These are phyloP conservation scores for Eucalyptus marginata DNA, from an alignment of 345 rosid genomes.

Conservation along the genomic window DNA sequence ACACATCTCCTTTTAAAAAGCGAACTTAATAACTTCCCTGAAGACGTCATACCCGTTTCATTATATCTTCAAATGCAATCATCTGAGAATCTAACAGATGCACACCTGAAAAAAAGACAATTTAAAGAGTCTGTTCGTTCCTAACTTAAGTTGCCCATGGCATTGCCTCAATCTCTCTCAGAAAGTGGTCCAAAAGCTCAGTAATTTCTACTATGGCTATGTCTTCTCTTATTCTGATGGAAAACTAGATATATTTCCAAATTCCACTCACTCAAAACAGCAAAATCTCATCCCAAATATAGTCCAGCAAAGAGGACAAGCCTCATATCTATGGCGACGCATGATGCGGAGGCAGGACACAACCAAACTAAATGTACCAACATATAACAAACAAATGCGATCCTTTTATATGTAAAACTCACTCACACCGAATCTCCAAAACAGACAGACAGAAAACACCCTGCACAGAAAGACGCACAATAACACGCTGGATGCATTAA, in stretches of 20 bases:
- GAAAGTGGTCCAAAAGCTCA: not conserved
- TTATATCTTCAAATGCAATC: not conserved
- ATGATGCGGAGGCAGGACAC: not conserved
- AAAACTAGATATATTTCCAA: not conserved
- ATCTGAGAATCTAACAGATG: not conserved
- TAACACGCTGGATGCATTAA: not conserved
- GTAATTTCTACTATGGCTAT: not conserved
- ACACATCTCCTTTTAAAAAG: not conserved
- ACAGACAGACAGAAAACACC: not conserved
- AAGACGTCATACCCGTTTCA: not conserved
- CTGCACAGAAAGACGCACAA: not conserved
- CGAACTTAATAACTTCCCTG: not conserved
- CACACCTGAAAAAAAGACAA: not conserved
- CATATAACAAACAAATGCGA: not conserved
- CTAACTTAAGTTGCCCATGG: not conserved
- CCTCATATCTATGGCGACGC: not conserved
- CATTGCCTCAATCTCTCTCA: not conserved
- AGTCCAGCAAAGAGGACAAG: not conserved
- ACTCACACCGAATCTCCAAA: not conserved
- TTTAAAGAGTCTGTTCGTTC: not conserved
- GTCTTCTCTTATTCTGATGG: not conserved
- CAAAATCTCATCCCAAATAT: not conserved
- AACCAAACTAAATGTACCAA: not conserved
- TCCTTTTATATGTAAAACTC: not conserved
- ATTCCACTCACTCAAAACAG: not conserved